A percentile compares a stretch with the other conserved stretches of the same genome.
Evolutionary conservation across 495 filamentous ascomycete genomes (phyloP).

Genomic region (Xylaria intraflava): DNA sequence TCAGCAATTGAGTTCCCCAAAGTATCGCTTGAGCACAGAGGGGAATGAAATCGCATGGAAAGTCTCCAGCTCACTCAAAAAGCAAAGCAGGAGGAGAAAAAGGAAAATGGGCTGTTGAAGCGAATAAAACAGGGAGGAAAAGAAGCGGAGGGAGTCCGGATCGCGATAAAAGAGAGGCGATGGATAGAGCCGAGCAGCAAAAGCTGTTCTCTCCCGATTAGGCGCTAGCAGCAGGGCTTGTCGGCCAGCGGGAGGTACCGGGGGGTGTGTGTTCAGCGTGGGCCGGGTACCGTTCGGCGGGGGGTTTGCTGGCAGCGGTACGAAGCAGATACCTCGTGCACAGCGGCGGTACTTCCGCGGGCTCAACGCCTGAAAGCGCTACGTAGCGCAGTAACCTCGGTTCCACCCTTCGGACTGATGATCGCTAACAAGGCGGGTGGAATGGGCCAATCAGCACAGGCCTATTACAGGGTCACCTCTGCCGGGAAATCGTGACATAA

Average conservation of each 20-base stretch:
- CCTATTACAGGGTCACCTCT: constrained; percentile 13
- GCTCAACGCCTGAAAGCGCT: neutral
- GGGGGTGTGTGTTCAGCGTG: neutral
- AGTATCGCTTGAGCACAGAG: constrained; percentile 10
- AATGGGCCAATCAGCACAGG: constrained; percentile 27
- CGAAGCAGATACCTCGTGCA: too few species aligned
- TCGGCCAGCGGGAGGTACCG: constrained; percentile 13
- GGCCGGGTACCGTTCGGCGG: neutral
- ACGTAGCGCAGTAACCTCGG: constrained; percentile 13
- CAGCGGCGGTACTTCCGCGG: too few species aligned
- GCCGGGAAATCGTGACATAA: constrained; percentile 20
- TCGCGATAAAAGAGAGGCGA: constrained; percentile 26
- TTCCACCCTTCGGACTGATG: neutral
- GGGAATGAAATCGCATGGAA: constrained; percentile 7
- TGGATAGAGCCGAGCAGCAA: constrained; percentile 21
- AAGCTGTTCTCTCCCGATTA: constrained; percentile 21
- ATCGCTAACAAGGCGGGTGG: constrained; percentile 18
- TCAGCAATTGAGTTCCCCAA: constrained; percentile 12
- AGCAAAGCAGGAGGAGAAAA: constrained; percentile 8
- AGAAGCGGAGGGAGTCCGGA: constrained; percentile 22
- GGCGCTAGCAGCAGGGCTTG: constrained; percentile 11
- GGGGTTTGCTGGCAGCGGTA: too few species aligned
- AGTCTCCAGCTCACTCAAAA: constrained; percentile 15
- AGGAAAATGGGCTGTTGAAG: constrained; percentile 13
- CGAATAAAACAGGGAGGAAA: constrained; percentile 20